Evolutionary conservation across 78 protist genomes (phyloP), one percentile per base, ranked within the genome.

Genomic region (Andalucia godoyi): DNA sequence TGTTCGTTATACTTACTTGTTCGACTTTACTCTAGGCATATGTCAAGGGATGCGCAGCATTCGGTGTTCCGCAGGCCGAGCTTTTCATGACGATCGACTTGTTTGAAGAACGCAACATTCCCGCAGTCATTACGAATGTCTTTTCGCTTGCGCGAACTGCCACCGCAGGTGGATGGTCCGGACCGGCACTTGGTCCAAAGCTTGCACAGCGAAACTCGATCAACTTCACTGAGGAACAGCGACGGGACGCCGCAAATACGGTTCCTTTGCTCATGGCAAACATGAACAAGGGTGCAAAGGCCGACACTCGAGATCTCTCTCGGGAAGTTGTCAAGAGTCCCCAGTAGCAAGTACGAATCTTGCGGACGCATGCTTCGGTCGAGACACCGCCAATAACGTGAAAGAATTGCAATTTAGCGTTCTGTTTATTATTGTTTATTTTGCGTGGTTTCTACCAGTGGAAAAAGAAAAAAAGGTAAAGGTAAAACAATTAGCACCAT

Each of bases 71-170:
- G 9, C 55, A 58, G 21, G 54, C 62, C 32, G 84, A 78, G 60
- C 38, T 64, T 13, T 80, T 80, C 54, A 57, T 73, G 73, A 80
- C 86, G 50, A 80, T 80, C 10, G 86, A 80, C 59, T 54, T 80
- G 29, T 80, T 23, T 36, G 86, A 80, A 72, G 70, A 27, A 23
- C 75, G 81, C 64, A 65, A 65, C 55, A 65, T 65, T 30, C 18
- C 9, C 2, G 58, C 41, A 34, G 70, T 65, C 55, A 21, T 55
- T 21, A 21, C 21, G 21, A 29, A 21, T 29, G 21, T 55, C 54
- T 55, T 55, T 21, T 29, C 21, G n/a, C 21, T 55, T 30, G 60
- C 53, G 21, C n/a, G 54, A 29, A 21, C 21, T 55, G 21, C 21
- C 21, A 55, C 21, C n/a, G n/a, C 21, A 21, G n/a, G n/a, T 29